Evolutionary conservation across 2,329 filamentous ascomycete species (phyloP), one percentile per base, ranked within the genome.

Genomic region (Neodidymelliopsis sp.): DNA sequence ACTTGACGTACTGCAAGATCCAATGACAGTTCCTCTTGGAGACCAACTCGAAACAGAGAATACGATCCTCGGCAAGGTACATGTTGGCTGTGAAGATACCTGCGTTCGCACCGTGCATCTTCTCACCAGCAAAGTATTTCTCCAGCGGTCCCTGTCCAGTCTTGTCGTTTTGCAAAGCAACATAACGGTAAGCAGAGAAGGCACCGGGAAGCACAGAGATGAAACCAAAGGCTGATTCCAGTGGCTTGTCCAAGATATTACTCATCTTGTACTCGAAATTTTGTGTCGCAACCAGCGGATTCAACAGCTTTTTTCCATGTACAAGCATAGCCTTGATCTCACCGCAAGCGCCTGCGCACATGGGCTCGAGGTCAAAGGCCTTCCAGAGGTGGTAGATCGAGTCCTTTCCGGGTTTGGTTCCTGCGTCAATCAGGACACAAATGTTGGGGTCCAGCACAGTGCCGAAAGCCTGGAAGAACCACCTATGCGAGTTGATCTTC

Each of bases 211-310:
- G 80, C 66, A 99, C 94, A 33, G 90, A 91, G 70, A 99, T 97
- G 77, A 97, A 99, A 35, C 94, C 94, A 73, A 99, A 99, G 0
- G 93, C 90, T 4, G 93, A 97, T 72, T 99, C 94, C 29, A 99
- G 79, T 2, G 94, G 94, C 77, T 99, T 99, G 74, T 99, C 94
- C 33, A 99, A 82, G 69, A 99, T 99, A 69, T 99, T 99, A 73
- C 91, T 96, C 89, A 99, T 96, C 82, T 99, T 99, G 82, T 99
- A 99, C 78, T 99, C 94, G 65, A 99, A 99, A 70, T 99, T 99
- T 67, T 99, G 94, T 1, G 92, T 92, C 2, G 94, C 94, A 16
- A 99, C 90, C 4, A 99, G 82, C 0, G 94, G 94, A 67, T 97
- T 99, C 59, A 97, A 72, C 25, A 99, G 82, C 65, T 95, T 91